Conservation (phyloP, 345 rosid genomes). For the Euclidium syriacum region DNA sequence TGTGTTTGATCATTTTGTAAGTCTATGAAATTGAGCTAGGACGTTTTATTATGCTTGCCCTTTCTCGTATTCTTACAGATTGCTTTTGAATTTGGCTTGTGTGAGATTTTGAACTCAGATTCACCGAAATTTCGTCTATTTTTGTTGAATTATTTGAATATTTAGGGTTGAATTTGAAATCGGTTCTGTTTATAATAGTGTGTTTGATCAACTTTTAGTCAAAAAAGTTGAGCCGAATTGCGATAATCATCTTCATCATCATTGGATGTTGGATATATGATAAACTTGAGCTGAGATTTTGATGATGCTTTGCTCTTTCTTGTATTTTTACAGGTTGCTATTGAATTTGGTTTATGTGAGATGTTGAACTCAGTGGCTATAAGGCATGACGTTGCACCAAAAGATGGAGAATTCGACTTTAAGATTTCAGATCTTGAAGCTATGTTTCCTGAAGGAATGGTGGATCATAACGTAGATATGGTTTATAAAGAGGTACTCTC, state of each 20-base stretch:
- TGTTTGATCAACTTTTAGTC: neutral
- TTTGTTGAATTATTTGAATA: too few relatives aligned
- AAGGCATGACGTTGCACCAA: conserved; percentile 46
- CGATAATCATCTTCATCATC: neutral
- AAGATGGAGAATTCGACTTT: conserved; percentile 59
- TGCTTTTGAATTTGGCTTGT: too few relatives aligned
- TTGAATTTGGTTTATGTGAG: conserved; percentile 81
- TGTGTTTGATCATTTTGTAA: neutral
- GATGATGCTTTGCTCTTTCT: neutral
- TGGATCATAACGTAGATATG: conserved; percentile 44
- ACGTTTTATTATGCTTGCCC: too few relatives aligned
- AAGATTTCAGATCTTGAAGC: conserved; percentile 49
- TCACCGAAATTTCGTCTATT: too few relatives aligned
- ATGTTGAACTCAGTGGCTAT: conserved; percentile 59
- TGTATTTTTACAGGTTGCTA: conserved; percentile 41
- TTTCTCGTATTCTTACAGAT: too few relatives aligned
- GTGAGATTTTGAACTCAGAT: too few relatives aligned
- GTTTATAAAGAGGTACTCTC: conserved; percentile 49
- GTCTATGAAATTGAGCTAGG: neutral
- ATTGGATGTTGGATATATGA: neutral
- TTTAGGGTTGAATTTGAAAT: neutral
- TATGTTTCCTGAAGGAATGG: conserved; percentile 54
- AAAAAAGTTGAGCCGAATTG: neutral
- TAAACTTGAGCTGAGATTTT: neutral
- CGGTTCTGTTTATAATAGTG: neutral